Evolutionary conservation across 495 filamentous ascomycete species (phyloP), one percentile per base, ranked within the genome.

Genomic region (Hyphodiscus hymeniophilus): DNA sequence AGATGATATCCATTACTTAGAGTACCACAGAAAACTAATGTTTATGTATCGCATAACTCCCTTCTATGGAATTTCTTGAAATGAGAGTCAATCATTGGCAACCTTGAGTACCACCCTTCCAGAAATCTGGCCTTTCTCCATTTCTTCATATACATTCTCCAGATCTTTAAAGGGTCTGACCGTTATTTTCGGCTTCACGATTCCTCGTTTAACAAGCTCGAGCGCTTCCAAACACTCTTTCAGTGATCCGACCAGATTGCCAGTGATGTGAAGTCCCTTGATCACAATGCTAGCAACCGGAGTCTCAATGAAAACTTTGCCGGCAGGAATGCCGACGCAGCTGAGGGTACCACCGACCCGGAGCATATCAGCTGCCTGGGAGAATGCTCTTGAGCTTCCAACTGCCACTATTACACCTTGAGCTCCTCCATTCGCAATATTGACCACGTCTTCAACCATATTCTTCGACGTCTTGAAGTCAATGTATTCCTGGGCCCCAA

Each of bases 151-250:
- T 16, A 72, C 64, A 42, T 47, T 47, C 15, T 63, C 61, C 44
- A 74, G 44, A 18, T 76, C 68, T 33, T 45, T 66, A 51, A 76
- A 74, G 7, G 60, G 61, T 21, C 71, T 59, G 1, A 74, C 59
- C 42, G 66, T 60, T 23, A 74, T 60, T 28, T 63, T 66, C 20
- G 71, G 70, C 35, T 69, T 72, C 24, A 74, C 69, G 15, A 72
- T 47, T 1, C 71, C 69, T 13, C 64, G 61, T 30, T 66, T 55
- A 0, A 72, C 70, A 38, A 73, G 44, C 20, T 74, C 69, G 28
- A 74, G 69, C 0, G 70, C 72, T 44, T 74, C 72, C 64, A 74
- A 64, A 39, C 69, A 74, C 51, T 74, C 72, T 47, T 71, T 72
- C 56, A 74, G 51, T 2, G 66, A 73, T 0, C 70, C 72, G 12